Conservation (phyloP, 768 basidiomycete genomes). For the Podaxis carcinomalis region DNA sequence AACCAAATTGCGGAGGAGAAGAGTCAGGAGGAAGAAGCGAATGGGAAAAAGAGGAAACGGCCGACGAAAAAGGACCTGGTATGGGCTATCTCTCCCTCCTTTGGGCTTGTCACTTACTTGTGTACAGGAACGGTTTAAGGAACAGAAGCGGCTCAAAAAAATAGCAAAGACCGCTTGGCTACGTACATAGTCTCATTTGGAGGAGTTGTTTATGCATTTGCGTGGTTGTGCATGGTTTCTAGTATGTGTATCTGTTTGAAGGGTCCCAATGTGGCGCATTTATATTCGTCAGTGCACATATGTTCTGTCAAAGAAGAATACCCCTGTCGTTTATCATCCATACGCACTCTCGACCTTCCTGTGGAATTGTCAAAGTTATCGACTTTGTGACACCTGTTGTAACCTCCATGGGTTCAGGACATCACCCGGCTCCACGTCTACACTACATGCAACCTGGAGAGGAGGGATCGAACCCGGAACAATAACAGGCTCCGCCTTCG, state of each 20-base stretch:
- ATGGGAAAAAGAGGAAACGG: conserved; percentile 70
- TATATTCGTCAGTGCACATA: conserved; percentile 15
- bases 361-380: too few species aligned
- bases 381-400: too few species aligned
- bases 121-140: conserved; percentile 74
- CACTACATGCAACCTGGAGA: too few species aligned
- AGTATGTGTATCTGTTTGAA: background rate
- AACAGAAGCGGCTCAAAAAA: conserved; percentile 79
- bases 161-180: conserved; percentile 88
- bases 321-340: too few species aligned
- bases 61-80: conserved; percentile 85
- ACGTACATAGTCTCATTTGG: conserved; percentile 43
- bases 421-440: too few species aligned
- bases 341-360: too few species aligned
- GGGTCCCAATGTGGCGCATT: conserved; percentile 30
- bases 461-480: too few species aligned
- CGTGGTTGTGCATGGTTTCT: background rate
- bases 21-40: conserved; percentile 43
- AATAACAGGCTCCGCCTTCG: too few species aligned
- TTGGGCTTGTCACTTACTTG: conserved; percentile 22
- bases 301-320: too few species aligned
- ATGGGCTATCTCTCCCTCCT: conserved; percentile 22
- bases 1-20: conserved; percentile 51
- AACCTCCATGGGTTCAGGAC: too few species aligned
- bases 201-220: background rate